Evolutionary conservation across 768 basidiomycete genomes (phyloP).

Genomic region (Calocybe indica): DNA sequence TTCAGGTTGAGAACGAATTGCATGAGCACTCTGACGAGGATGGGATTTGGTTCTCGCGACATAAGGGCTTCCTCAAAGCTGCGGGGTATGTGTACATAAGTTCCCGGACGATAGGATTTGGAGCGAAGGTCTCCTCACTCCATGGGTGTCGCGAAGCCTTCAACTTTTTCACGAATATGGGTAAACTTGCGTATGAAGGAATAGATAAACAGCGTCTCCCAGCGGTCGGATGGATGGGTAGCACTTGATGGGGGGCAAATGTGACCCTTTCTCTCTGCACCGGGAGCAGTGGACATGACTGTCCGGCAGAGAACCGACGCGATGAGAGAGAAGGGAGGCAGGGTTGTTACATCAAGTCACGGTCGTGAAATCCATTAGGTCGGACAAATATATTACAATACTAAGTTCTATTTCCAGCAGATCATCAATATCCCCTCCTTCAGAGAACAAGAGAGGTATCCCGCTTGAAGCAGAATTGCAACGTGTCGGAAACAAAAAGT

Average conservation of each 20-base stretch:
- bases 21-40: conserved; percentile 67
- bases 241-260: conserved; percentile 58
- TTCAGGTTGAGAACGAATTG: conserved; percentile 79
- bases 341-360: conserved; percentile 27
- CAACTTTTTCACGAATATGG: conserved; percentile 63
- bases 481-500: too few species aligned
- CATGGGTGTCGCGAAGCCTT: conserved; percentile 75
- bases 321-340: conserved; percentile 26
- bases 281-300: conserved; percentile 25
- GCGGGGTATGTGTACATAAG: conserved; percentile 21
- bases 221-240: conserved; percentile 72
- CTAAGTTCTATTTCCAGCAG: conserved; percentile 1
- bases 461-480: too few species aligned
- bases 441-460: too few species aligned
- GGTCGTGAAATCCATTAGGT: conserved; percentile 28
- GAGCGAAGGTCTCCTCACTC: conserved; percentile 53
- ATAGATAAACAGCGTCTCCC: conserved; percentile 85
- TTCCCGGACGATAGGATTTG: conserved; percentile 4
- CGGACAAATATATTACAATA: conserved; percentile 53
- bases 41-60: conserved; percentile 62
- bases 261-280: conserved; percentile 34
- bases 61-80: conserved; percentile 81
- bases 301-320: conserved; percentile 26
- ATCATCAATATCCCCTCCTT: too few species aligned
- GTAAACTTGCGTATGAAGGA: conserved; percentile 84